Evolutionary conservation across 768 basidiomycete genomes (phyloP).

Genomic region (Imleria badia): DNA sequence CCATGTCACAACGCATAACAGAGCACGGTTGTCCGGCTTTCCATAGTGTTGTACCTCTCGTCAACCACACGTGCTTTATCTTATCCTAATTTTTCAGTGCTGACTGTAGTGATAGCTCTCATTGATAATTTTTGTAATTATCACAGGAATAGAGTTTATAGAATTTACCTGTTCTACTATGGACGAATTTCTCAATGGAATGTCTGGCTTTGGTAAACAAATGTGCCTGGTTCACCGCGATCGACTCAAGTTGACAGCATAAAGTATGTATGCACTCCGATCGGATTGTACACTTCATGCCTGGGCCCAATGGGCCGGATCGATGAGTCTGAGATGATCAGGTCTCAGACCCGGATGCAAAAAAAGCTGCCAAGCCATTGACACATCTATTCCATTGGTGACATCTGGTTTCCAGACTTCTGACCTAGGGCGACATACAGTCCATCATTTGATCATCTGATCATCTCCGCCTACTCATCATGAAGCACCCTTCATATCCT

Average conservation of each 20-base stretch:
- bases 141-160: neutral
- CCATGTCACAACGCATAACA: too few relatives aligned
- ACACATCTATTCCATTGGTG: neutral
- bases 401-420: neutral
- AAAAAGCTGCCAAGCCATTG: neutral
- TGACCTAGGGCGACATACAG: neutral
- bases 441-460: neutral
- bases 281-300: neutral
- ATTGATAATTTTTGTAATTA: constrained; percentile 1
- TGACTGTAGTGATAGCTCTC: constrained; percentile 24
- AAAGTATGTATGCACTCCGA: neutral
- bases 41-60: neutral
- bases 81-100: neutral
- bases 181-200: neutral
- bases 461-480: constrained; percentile 65
- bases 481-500: constrained; percentile 88
- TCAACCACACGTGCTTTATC: neutral
- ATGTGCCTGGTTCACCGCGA: neutral
- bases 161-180: neutral
- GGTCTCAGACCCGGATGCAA: neutral
- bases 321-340: neutral
- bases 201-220: neutral
- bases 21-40: too few relatives aligned
- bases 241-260: neutral
- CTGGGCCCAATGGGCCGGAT: neutral